These are phyloP conservation scores for Penium margaritaceum DNA, from an alignment of 139 green algal genomes.

Conservation along the genomic window DNA sequence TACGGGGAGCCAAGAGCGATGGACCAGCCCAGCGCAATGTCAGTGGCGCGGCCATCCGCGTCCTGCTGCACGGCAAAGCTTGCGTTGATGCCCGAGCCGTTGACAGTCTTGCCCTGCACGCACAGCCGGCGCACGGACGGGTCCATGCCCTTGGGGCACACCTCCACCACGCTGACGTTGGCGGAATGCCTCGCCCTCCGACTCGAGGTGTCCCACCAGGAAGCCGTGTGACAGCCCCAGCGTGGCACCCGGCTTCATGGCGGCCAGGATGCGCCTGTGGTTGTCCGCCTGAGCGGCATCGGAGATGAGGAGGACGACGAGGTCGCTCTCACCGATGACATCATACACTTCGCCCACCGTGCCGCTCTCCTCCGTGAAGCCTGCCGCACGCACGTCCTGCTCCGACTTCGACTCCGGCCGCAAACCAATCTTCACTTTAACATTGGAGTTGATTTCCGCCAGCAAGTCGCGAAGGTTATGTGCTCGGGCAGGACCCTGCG, in stretches of 20 bases:
- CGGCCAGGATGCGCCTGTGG: slow-evolving; percentile 84
- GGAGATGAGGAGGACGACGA: slow-evolving; percentile 95
- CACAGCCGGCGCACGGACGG: slow-evolving; percentile 59
- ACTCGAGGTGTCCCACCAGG: slow-evolving; percentile 88
- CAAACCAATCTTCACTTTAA: slow-evolving; percentile 72
- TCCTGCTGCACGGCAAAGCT: slow-evolving; percentile 88
- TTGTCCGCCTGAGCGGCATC: slow-evolving; percentile 92
- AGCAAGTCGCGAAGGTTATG: slow-evolving; percentile 94
- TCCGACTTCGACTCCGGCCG: slow-evolving; percentile 67
- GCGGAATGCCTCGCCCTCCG: slow-evolving; percentile 84
- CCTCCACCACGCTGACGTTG: slow-evolving; percentile 96
- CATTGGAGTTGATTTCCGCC: slow-evolving; percentile 70
- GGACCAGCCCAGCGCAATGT: slow-evolving; percentile 94
- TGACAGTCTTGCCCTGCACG: slow-evolving; percentile 69
- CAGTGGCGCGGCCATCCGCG: slow-evolving; percentile 79
- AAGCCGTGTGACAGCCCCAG: slow-evolving; percentile 97
- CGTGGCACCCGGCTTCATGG: slow-evolving; percentile 94
- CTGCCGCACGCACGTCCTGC: slow-evolving; percentile 74
- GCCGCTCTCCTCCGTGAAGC: slow-evolving; percentile 77
- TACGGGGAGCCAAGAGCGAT: slow-evolving; percentile 87
- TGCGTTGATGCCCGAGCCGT: slow-evolving; percentile 96
- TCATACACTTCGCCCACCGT: slow-evolving; percentile 95
- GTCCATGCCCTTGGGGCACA: slow-evolving; percentile 98
- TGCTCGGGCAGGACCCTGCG: slow-evolving; percentile 55
- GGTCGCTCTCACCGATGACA: slow-evolving; percentile 74